Conservation (phyloP, 176 grass and related monocot genomes). For the Oryza nivara region DNA sequence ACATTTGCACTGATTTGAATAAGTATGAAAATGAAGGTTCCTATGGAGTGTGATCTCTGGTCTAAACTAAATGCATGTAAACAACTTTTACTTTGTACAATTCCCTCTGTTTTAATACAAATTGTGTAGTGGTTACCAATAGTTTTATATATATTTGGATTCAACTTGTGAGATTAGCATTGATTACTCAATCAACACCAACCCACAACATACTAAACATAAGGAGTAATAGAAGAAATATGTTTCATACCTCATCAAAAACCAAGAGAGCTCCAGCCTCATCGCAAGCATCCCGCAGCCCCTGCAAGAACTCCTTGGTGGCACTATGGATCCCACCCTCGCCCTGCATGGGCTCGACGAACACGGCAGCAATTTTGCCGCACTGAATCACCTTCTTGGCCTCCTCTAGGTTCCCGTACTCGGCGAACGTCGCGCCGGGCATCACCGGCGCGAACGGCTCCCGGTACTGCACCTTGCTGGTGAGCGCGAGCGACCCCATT, state of each 20-base stretch:
- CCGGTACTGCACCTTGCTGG: conserved; percentile 80
- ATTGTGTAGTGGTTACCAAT: background rate
- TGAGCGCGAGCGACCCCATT: conserved; percentile 78
- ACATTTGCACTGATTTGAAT: background rate
- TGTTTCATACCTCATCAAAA: conserved; percentile 84
- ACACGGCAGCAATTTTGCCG: conserved; percentile 74
- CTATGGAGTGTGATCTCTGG: no score
- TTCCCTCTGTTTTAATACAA: background rate
- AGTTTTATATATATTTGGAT: background rate
- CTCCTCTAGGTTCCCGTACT: conserved; percentile 73
- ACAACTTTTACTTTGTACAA: no score
- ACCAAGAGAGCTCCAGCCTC: conserved; percentile 68
- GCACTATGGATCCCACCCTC: conserved; percentile 89
- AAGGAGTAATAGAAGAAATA: background rate
- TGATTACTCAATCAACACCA: background rate
- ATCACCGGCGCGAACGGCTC: conserved; percentile 73
- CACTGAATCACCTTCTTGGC: conserved; percentile 51
- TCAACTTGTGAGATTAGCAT: background rate
- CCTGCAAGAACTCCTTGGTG: conserved; percentile 75
- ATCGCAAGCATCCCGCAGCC: conserved; percentile 67
- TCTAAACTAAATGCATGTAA: no score
- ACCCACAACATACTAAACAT: background rate
- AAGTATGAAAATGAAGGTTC: background rate
- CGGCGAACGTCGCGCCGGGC: conserved; percentile 67
- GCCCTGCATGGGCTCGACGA: conserved; percentile 88